phyloP scores from a whole-genome alignment of 1,284 basidiomycete species.

The Garcileccinum viscosum region DNA sequence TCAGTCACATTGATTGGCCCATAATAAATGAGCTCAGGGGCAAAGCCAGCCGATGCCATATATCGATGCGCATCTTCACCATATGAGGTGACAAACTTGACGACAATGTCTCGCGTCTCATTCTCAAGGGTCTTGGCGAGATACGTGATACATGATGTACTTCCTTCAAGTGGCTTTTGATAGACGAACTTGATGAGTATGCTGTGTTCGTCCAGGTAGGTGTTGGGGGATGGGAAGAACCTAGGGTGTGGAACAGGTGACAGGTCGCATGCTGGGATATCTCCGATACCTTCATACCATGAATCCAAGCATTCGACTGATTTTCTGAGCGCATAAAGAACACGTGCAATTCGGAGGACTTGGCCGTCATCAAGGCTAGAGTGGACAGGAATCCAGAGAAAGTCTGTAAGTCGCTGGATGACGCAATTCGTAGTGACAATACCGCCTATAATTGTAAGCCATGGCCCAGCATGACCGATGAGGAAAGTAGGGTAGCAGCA shows the following conservation, averaged over 20 bases:
- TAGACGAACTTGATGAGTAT: constrained; percentile 7
- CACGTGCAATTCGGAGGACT: not conserved
- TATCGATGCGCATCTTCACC: constrained; percentile 7
- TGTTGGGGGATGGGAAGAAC: constrained; percentile 25
- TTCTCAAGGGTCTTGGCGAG: constrained; percentile 1
- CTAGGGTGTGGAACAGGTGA: not conserved
- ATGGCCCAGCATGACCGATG: constrained; percentile 16
- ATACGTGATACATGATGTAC: constrained; percentile 14
- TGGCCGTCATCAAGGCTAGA: constrained; percentile 17
- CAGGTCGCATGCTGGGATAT: not conserved
- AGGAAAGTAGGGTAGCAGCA: constrained; percentile 19
- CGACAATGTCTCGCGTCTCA: constrained; percentile 8
- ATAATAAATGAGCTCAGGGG: constrained; percentile 17
- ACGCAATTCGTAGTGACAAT: constrained; percentile 11
- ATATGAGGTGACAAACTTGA: constrained; percentile 25
- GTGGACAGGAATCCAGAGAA: constrained; percentile 22
- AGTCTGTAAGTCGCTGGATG: constrained; percentile 26
- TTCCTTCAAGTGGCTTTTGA: not conserved
- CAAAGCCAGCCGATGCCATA: constrained; percentile 12
- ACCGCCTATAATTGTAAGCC: constrained; percentile 24
- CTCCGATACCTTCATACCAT: constrained; percentile 19
- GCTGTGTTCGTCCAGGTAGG: not conserved
- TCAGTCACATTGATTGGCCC: not conserved
- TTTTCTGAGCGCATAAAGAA: constrained; percentile 24
- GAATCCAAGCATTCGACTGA: not conserved